Evolutionary conservation across 768 basidiomycete genomes (phyloP), one percentile per base, ranked within the genome.

Genomic region (Rhodotorula taiwanensis): DNA sequence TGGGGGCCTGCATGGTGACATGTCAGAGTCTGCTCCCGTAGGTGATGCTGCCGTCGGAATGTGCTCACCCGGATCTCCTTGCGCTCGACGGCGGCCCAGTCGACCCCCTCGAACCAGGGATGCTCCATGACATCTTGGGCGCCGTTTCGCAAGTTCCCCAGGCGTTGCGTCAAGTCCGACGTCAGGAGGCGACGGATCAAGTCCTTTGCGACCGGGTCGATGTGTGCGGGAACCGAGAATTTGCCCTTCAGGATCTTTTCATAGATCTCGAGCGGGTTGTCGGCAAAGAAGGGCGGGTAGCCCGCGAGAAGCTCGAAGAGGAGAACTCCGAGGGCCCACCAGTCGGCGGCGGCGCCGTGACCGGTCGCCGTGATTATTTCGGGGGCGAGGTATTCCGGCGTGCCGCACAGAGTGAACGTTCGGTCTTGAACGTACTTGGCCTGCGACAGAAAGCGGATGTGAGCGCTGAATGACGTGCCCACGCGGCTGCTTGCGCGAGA

Each of bases 291-390:
- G 28, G 57, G 69, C 1, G 94, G 93, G 74, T 94, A 98, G 3
- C 95, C 95, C 36, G 94, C 94, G 48, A 99, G 83, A 92, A 98
- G 97, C 76, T 99, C 95, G 75, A 94, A 99, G 75, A 89, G 90
- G 41, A 99, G 80, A 50, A 98, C 88, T 25, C 95, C 95, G 72
- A 92, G 87, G 14, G 95, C 94, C 95, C 95, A 99, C 92, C 92
- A 99, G 75, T 99, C 94, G 10, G 92, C 93, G 14, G 93, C 92
- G 76, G 95, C 94, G 16, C 92, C 92, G 76, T 99, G 95, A 16
- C 95, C 95, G 66, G 94, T 92, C 10, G 89, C 91, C 73, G 94
- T 87, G 61, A 99, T 95, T 62, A 97, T 95, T 76, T 97, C 94
- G 25, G 95, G 95, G 5, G 95, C 94, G 42, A 99, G 84, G 74